Percentiles rank a stretch among this genome's conserved stretches.
phyloP scores from a whole-genome alignment of 305 asterid genomes.

The Fraxinus velutina region DNA sequence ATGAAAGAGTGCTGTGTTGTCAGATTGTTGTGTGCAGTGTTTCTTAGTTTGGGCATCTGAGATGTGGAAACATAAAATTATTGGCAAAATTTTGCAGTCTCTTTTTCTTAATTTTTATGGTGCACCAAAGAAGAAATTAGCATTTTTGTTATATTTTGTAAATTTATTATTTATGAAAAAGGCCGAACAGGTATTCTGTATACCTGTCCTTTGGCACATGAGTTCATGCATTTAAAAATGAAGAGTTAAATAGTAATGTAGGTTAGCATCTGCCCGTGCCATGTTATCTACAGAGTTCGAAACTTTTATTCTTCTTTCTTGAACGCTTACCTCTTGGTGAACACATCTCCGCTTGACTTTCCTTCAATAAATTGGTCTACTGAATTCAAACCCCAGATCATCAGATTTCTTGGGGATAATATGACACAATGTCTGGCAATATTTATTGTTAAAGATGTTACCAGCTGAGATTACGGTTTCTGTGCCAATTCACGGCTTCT shows the following conservation, averaged over 20 bases:
- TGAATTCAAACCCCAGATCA: background rate
- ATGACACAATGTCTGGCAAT: background rate
- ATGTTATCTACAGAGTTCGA: background rate
- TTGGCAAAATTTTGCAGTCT: background rate
- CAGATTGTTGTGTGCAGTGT: background rate
- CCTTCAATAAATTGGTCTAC: background rate
- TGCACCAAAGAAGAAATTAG: background rate
- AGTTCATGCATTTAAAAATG: background rate
- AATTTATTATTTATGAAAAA: background rate
- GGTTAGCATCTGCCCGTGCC: background rate
- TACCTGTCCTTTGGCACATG: background rate
- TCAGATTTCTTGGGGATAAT: background rate
- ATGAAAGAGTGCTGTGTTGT: background rate
- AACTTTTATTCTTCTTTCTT: background rate
- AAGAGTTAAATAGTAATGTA: background rate
- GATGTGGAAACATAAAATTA: background rate
- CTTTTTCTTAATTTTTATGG: background rate
- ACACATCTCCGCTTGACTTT: background rate
- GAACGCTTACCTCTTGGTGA: background rate
- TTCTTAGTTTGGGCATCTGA: background rate
- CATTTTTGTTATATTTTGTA: background rate
- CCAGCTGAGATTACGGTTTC: slow-evolving; percentile 1
- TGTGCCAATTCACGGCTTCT: background rate
- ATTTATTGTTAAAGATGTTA: background rate
- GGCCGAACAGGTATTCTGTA: background rate